Evolutionary conservation across 805 yeast species (phyloP).

Genomic region (Metschnikowia arizonensis): DNA sequence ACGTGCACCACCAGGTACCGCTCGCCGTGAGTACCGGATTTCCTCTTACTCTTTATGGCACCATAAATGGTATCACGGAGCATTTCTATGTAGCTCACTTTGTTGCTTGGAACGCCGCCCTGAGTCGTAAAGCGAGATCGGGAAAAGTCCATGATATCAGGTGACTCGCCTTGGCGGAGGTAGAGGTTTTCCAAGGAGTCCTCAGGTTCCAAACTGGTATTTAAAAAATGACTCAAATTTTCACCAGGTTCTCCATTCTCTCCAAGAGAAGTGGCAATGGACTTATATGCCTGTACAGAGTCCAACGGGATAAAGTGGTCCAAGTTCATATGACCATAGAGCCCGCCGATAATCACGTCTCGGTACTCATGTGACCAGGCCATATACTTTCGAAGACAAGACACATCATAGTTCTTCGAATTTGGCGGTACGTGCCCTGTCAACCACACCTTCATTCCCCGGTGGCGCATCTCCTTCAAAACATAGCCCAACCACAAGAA

Average conservation of each 20-base stretch:
- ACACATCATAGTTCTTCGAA: constrained; percentile 67
- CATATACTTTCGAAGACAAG: constrained; percentile 70
- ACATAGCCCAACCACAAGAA: constrained; percentile 76
- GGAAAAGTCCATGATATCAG: neutral
- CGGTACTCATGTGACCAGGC: constrained; percentile 82
- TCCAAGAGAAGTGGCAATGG: constrained; percentile 25
- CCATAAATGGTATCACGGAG: constrained; percentile 54
- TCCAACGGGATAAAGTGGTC: constrained; percentile 83
- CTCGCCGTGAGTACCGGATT: constrained; percentile 44
- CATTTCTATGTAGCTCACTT: constrained; percentile 57
- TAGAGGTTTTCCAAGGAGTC: constrained; percentile 14
- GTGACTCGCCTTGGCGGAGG: constrained; percentile 6
- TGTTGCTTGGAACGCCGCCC: constrained; percentile 67
- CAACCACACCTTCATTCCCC: constrained; percentile 82
- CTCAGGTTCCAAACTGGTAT: constrained; percentile 10
- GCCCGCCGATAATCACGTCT: constrained; percentile 77
- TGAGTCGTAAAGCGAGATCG: constrained; percentile 20
- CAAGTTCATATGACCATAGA: constrained; percentile 86
- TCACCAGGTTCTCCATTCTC: neutral
- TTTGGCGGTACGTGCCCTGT: constrained; percentile 88
- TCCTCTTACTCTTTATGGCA: constrained; percentile 41
- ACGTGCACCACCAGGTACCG: constrained; percentile 69
- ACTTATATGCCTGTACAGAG: constrained; percentile 61
- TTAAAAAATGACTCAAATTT: no score
- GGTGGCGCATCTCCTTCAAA: constrained; percentile 63